phyloP scores from a whole-genome alignment of 2,329 filamentous ascomycete species.

The Fusarium duplospermum region DNA sequence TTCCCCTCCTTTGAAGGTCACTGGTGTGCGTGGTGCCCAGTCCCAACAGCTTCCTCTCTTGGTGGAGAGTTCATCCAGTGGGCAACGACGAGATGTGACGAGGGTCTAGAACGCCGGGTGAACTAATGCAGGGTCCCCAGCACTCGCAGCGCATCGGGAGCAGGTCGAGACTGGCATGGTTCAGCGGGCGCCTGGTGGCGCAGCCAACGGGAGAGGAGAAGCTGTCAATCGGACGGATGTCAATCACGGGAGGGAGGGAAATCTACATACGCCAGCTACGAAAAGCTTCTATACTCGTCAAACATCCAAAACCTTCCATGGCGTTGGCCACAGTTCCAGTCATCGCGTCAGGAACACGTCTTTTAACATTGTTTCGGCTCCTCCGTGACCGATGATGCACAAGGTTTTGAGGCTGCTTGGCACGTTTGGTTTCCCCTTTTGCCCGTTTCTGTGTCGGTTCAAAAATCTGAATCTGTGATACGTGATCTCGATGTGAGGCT shows the following conservation, averaged over 20 bases:
- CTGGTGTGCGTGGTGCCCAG: neutral
- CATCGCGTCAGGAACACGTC: neutral
- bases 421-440: neutral
- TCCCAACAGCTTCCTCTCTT: neutral
- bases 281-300: neutral
- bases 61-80: constrained; percentile 7
- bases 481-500: neutral
- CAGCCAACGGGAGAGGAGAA: constrained; percentile 1
- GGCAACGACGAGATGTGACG: constrained; percentile 2
- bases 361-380: neutral
- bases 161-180: neutral
- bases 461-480: neutral
- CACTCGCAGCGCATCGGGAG: constrained; percentile 6
- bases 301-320: neutral
- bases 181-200: constrained; percentile 28
- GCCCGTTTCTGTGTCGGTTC: neutral
- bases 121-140: constrained; percentile 11
- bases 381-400: neutral
- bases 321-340: constrained; percentile 6
- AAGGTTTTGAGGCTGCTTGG: neutral
- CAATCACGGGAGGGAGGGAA: neutral
- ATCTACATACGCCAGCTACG: neutral
- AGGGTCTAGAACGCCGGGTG: constrained; percentile 5
- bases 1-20: neutral
- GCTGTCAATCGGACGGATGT: neutral